Evolutionary conservation across 257 asterid genomes (phyloP).

Genomic region (Cruciata laevipes): DNA sequence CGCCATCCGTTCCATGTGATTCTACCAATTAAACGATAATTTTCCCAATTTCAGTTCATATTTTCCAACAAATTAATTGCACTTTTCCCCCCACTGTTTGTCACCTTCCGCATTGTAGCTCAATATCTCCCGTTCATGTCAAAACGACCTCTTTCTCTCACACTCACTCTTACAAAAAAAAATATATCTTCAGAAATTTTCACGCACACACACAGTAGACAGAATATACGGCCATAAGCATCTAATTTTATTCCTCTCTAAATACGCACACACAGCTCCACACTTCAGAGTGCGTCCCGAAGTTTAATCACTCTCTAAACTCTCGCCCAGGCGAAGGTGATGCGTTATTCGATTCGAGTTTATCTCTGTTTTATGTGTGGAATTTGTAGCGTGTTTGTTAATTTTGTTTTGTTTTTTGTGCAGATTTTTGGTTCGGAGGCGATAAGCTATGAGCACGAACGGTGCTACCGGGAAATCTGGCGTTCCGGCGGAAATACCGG

Average conservation of each 20-base stretch:
- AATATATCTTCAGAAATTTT: slow-evolving; percentile 7
- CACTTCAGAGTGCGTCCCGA: not conserved
- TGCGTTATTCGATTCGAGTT: not conserved
- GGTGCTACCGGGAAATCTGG: slow-evolving; percentile 28
- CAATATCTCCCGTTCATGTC: slow-evolving; percentile 2
- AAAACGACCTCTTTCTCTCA: not conserved
- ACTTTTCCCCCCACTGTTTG: not conserved
- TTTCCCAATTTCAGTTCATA: too few relatives aligned
- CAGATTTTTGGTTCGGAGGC: not conserved
- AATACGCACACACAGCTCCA: not conserved
- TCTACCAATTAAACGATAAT: not conserved
- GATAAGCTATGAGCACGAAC: slow-evolving; percentile 20
- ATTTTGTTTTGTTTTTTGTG: not conserved
- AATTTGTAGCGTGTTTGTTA: not conserved
- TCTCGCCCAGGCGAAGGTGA: not conserved
- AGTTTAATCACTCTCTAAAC: not conserved
- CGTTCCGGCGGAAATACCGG: slow-evolving; percentile 39
- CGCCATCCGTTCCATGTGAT: slow-evolving; percentile 3
- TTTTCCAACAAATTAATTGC: not conserved
- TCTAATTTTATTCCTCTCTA: not conserved
- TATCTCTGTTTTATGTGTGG: not conserved
- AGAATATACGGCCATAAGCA: slow-evolving; percentile 2
- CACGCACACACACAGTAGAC: slow-evolving; percentile 2
- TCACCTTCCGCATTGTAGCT: not conserved
- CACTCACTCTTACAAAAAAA: not conserved